phyloP scores from a whole-genome alignment of 352 stramenopile genomes.

The Globisporangium viniferum region DNA sequence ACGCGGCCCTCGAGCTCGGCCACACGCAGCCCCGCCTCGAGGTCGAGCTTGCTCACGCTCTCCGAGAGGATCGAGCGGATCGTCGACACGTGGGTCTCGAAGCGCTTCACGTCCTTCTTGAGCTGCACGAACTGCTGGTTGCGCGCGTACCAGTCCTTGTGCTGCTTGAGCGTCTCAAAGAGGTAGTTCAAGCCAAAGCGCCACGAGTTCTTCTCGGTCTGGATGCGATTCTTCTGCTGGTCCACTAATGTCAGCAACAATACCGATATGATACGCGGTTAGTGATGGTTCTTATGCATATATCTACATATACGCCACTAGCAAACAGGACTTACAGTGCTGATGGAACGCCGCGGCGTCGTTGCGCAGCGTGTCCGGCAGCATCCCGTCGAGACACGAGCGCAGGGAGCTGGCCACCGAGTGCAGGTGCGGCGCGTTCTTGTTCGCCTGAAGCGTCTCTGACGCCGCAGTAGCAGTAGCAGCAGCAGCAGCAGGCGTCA shows the following conservation, averaged over 20 bases:
- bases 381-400: constrained; percentile 82
- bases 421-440: constrained; percentile 79
- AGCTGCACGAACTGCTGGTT: constrained; percentile 89
- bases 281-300: too few relatives aligned
- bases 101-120: constrained; percentile 76
- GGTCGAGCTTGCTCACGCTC: constrained; percentile 79
- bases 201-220: constrained; percentile 86
- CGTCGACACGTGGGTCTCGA: constrained; percentile 71
- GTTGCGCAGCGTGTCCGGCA: constrained; percentile 82
- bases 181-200: constrained; percentile 87
- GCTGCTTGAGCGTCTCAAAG: constrained; percentile 87
- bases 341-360: constrained; percentile 68
- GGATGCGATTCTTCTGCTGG: constrained; percentile 70
- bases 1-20: constrained; percentile 83
- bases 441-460: constrained; percentile 20
- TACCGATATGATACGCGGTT: not conserved
- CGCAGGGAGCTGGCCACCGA: constrained; percentile 78
- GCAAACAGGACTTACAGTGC: constrained; percentile 27
- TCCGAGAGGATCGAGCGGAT: constrained; percentile 72
- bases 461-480: not conserved
- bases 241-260: constrained; percentile 34
- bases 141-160: constrained; percentile 86
- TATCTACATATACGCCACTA: too few relatives aligned
- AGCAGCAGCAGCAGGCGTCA: not conserved
- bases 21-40: constrained; percentile 77